These are phyloP conservation scores for Stephanodiscus minutulus DNA, from an alignment of 108 stramenopile species.

Conservation along the genomic window DNA sequence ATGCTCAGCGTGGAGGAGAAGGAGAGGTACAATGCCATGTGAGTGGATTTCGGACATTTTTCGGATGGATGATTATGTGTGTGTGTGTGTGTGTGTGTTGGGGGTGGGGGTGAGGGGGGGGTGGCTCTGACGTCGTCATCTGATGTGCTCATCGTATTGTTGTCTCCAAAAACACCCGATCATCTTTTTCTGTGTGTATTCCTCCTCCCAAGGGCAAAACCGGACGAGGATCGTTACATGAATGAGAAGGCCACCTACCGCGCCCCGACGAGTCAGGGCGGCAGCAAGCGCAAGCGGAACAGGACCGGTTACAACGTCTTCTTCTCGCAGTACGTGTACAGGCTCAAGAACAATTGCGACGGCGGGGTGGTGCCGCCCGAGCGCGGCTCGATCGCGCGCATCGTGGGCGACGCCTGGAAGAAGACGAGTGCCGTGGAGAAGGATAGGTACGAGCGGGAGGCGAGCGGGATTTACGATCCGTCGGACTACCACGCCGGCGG, in stretches of 20 bases:
- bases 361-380: constrained; percentile 72
- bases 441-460: constrained; percentile 78
- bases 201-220: constrained; percentile 56
- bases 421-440: constrained; percentile 69
- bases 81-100: too few species aligned
- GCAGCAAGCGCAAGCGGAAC: constrained; percentile 76
- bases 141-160: too few species aligned
- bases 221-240: constrained; percentile 74
- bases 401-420: constrained; percentile 86
- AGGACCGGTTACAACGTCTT: constrained; percentile 87
- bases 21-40: constrained; percentile 70
- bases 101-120: not conserved
- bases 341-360: constrained; percentile 67
- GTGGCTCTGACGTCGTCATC: not conserved
- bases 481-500: too few species aligned
- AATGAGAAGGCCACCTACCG: constrained; percentile 80
- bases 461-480: constrained; percentile 66
- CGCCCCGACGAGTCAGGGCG: too few species aligned
- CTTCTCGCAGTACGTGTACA: constrained; percentile 74
- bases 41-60: constrained; percentile 5
- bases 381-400: constrained; percentile 71
- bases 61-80: not conserved
- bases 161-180: too few species aligned
- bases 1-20: constrained; percentile 69
- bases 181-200: constrained; percentile 4